Conservation (phyloP, 192 early-diverging fungal species). For the Coemansia sp. region DNA sequence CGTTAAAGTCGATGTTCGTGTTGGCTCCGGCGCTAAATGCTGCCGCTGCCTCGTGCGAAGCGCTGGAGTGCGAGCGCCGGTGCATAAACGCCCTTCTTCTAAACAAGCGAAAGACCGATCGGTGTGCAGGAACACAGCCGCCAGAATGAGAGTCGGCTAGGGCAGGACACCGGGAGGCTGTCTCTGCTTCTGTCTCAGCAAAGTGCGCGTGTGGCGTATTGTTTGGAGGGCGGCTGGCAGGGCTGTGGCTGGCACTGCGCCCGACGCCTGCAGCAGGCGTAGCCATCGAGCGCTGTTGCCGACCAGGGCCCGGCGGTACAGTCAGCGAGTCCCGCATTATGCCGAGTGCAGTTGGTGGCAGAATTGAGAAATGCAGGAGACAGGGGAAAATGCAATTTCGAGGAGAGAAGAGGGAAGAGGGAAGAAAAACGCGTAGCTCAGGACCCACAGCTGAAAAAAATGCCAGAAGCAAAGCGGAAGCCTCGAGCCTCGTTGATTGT, state of each 20-base stretch:
- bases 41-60: background rate
- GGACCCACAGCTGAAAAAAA: background rate
- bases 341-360: background rate
- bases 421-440: background rate
- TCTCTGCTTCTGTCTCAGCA: conserved; percentile 4
- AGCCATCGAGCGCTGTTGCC: background rate
- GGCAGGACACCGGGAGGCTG: background rate
- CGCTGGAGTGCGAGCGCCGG: conserved; percentile 18
- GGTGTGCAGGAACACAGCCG: conserved; percentile 46
- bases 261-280: background rate
- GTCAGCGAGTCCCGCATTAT: conserved; percentile 4
- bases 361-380: background rate
- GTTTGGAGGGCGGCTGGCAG: background rate
- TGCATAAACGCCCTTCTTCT: conserved; percentile 23
- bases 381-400: background rate
- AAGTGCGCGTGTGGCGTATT: background rate
- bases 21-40: background rate
- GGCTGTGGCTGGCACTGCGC: conserved; percentile 7
- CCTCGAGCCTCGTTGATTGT: background rate
- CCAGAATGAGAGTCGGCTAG: conserved; percentile 16
- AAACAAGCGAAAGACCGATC: conserved; percentile 46
- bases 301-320: background rate
- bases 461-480: conserved; percentile 2
- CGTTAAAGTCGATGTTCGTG: conserved; percentile 7
- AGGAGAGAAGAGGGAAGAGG: background rate